A percentile compares a stretch with the other conserved stretches of the same genome.
These are phyloP conservation scores for Scalesia atractyloides DNA, from an alignment of 129 eudicot species.

Conservation along the genomic window DNA sequence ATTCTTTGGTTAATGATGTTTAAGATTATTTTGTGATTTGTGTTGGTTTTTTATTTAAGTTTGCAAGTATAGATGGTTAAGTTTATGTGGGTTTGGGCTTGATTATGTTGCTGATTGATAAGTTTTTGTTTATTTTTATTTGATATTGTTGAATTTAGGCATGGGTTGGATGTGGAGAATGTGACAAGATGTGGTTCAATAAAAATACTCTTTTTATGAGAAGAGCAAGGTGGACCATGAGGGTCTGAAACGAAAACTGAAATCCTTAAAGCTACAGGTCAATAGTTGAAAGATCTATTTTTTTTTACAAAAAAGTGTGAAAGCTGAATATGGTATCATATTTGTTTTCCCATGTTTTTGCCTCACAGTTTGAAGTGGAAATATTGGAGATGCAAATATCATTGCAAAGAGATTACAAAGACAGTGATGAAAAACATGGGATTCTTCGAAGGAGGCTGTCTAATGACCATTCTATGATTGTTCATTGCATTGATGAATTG, in stretches of 20 bases:
- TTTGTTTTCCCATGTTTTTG: constrained; percentile 5
- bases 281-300: no score
- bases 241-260: no score
- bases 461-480: constrained; percentile 45
- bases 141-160: constrained; percentile 37
- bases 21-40: not conserved
- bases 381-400: constrained; percentile 49
- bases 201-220: no score
- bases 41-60: not conserved
- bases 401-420: constrained; percentile 33
- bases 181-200: constrained; percentile 30
- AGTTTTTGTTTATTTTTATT: not conserved
- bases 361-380: constrained; percentile 53
- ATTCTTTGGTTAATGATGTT: not conserved
- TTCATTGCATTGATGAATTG: constrained; percentile 70
- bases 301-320: not conserved
- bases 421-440: constrained; percentile 44
- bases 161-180: constrained; percentile 49
- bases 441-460: constrained; percentile 45
- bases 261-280: no score
- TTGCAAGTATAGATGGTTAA: constrained; percentile 3
- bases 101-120: not conserved
- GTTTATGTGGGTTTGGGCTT: not conserved
- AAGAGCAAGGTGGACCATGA: no score
- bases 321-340: not conserved